Percentiles rank a stretch among this genome's conserved stretches.
Evolutionary conservation across 2,329 filamentous ascomycete species (phyloP).

Genomic region (Paramyrothecium roridum): DNA sequence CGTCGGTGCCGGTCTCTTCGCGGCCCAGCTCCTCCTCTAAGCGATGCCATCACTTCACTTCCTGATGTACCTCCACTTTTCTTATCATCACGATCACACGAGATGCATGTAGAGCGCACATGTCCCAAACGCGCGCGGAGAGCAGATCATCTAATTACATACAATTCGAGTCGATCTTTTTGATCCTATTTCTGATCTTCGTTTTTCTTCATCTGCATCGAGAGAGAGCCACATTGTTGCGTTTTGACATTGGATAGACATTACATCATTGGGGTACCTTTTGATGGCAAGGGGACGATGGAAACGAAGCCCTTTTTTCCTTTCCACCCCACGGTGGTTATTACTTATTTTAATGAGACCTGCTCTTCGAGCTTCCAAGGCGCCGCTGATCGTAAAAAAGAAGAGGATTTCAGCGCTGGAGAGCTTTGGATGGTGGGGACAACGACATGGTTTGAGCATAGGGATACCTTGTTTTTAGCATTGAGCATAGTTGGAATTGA

Average conservation of each 20-base stretch:
- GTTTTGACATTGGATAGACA: background rate
- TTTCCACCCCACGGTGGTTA: background rate
- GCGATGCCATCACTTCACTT: conserved; percentile 11
- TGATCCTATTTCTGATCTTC: background rate
- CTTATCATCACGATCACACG: conserved; percentile 11
- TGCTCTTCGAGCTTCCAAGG: background rate
- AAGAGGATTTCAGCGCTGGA: background rate
- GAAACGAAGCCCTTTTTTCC: background rate
- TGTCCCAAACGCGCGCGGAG: conserved; percentile 10
- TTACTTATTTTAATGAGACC: background rate
- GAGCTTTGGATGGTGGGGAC: background rate
- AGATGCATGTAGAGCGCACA: conserved; percentile 20
- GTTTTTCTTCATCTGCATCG: background rate
- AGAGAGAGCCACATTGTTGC: background rate
- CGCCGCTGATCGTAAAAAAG: background rate
- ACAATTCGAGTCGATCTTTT: conserved; percentile 24
- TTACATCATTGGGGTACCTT: background rate
- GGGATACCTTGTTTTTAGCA: background rate
- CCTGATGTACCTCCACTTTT: conserved; percentile 17
- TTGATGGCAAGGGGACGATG: background rate
- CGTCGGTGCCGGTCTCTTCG: conserved; percentile 21
- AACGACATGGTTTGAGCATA: background rate
- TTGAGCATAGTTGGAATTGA: background rate
- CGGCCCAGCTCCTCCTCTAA: conserved; percentile 28
- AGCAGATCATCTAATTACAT: conserved; percentile 26